Base-by-base conservation (phyloP, 106 monocot genomes). In the Phalaenopsis equestris region DNA sequence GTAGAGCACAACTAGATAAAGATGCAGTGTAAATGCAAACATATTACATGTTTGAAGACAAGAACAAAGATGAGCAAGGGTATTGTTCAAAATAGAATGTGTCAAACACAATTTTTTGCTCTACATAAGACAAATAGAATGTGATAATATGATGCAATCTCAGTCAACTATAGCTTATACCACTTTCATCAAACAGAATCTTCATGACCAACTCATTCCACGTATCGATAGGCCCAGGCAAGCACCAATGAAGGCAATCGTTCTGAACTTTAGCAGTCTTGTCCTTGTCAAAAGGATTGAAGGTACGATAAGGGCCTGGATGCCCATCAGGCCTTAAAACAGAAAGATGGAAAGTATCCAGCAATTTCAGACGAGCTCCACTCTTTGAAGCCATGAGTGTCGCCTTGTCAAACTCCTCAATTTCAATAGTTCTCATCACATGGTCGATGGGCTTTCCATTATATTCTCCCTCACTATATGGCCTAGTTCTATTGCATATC, bases 321-420 rank as follows among this genome's bases (percentile, higher is more conserved):
- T 93, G 93, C 9, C 86, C 89, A 17, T 93, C 93, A 4, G 90
- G 91, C 46, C 93, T 87, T 18, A 89, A 73, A 78, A 91, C 39
- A 3, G 91, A 89, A 42, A 93, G 84, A 58, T 84, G 77, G 30
- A 81, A 89, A 2, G 84, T 93, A 56, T 93, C 89, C 6, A 91
- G 45, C 8, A 93, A 83, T 37, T 80, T 89, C 73, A 89, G 43
- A 12, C 74, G 74, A 45, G 74, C 43, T 45, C 74, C 74, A 8
- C 17, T 39, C 43, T 9, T 21, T 5, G 46, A 42, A 16, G 46
- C 84, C 7, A 37, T 17, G n/a, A 12, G 52, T 21, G 39, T 73
- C 0, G 82, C 85, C 67, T 78, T 78, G 7, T 61, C 30, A 45
- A 83, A 88, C 83, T 85, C 88, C 21, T 82, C 80, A 8, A 88